Conservation (phyloP, 2,329 filamentous ascomycete genomes). For the Colletotrichum camelliae region DNA sequence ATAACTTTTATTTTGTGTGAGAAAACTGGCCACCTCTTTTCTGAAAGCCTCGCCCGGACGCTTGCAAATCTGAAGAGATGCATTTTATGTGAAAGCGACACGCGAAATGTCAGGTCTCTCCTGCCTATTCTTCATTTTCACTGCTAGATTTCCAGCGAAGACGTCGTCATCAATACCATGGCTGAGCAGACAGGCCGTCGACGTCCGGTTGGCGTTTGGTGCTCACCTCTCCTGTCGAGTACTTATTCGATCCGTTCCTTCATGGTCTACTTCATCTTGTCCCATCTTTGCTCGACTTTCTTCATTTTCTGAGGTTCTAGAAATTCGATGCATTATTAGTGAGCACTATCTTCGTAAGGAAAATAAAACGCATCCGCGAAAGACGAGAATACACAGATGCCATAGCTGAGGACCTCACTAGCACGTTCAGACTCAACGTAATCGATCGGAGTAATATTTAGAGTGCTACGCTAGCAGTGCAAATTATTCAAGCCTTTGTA, state of each 20-base stretch:
- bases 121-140: fast-evolving
- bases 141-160: not conserved
- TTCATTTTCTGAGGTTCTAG: not conserved
- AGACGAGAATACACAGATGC: not conserved
- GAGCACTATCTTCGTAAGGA: not conserved
- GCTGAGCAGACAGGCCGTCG: fast-evolving
- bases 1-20: not conserved
- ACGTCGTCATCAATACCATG: fast-evolving
- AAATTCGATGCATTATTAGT: not conserved
- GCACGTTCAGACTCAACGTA: fast-evolving
- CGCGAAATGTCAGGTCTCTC: fast-evolving
- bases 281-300: fast-evolving
- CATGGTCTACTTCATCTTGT: fast-evolving
- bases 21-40: not conserved
- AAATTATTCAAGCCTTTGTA: not conserved
- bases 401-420: not conserved
- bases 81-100: fast-evolving
- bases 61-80: no score
- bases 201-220: fast-evolving
- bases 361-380: not conserved
- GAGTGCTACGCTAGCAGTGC: fast-evolving
- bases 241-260: fast-evolving
- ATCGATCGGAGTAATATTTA: fast-evolving
- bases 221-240: fast-evolving
- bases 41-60: no score